Evolutionary conservation across 441 rosid genomes (phyloP).

Genomic region (Lepidium campestre): DNA sequence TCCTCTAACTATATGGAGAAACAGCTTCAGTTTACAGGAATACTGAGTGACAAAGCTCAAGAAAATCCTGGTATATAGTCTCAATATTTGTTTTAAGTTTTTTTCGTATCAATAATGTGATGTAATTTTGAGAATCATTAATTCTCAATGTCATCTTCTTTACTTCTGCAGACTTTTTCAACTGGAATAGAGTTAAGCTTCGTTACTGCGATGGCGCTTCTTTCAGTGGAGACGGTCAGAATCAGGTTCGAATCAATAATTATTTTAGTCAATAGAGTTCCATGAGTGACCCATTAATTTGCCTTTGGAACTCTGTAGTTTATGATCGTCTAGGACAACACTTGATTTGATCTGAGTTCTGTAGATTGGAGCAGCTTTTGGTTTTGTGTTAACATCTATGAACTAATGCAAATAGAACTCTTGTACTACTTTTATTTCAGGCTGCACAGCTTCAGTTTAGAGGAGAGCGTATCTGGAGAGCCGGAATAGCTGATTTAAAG

Average conservation of each 20-base stretch:
- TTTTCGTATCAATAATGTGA: background rate
- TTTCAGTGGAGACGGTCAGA: constrained; percentile 72
- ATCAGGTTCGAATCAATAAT: constrained; percentile 40
- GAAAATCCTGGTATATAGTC: constrained; percentile 71
- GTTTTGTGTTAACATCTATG: background rate
- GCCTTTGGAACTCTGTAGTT: background rate
- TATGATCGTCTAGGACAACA: background rate
- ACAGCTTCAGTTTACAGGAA: constrained; percentile 73
- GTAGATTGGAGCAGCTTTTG: background rate
- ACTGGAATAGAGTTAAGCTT: constrained; percentile 94
- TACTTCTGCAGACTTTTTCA: constrained; percentile 67
- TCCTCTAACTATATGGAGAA: constrained; percentile 91
- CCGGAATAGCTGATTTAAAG: constrained; percentile 57
- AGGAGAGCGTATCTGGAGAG: constrained; percentile 66
- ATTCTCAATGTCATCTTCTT: background rate
- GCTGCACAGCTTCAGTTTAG: constrained; percentile 36
- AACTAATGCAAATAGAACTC: background rate
- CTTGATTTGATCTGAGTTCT: background rate
- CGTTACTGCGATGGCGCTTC: constrained; percentile 98
- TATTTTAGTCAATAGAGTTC: background rate
- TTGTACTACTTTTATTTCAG: background rate
- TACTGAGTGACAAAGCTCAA: constrained; percentile 76
- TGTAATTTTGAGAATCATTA: background rate
- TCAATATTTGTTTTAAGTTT: background rate
- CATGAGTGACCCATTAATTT: background rate